Conservation (phyloP, 2,329 filamentous ascomycete genomes). For the Apiospora sp. region DNA sequence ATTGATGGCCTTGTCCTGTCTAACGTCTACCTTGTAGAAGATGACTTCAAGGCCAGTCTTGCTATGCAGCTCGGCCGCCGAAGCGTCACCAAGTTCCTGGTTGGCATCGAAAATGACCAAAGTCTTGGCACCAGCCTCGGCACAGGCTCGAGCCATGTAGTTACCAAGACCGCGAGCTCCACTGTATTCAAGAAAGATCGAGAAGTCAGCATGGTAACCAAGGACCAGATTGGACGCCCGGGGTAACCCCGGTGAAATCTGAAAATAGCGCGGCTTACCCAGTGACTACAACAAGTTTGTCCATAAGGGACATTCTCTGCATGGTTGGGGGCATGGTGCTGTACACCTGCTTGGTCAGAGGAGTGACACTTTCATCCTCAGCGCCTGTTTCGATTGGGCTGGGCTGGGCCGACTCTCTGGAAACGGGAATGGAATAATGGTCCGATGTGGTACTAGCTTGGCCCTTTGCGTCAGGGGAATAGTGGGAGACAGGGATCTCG, state of each 20-base stretch:
- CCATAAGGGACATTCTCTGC: constrained; percentile 73
- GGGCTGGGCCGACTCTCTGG: constrained; percentile 51
- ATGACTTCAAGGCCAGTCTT: constrained; percentile 77
- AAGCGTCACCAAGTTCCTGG: constrained; percentile 75
- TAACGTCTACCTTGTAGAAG: constrained; percentile 83
- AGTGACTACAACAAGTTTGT: constrained; percentile 76
- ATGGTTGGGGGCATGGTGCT: constrained; percentile 69
- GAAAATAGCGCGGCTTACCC: constrained; percentile 57
- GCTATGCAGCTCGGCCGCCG: constrained; percentile 73
- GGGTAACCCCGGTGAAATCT: constrained; percentile 23
- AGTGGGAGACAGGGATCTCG: constrained; percentile 64
- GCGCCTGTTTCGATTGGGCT: constrained; percentile 50
- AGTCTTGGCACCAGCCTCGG: constrained; percentile 77
- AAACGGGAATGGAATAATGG: constrained; percentile 64
- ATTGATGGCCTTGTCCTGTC: constrained; percentile 74
- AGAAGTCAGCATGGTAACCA: not conserved
- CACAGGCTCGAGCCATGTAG: constrained; percentile 80
- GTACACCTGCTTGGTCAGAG: constrained; percentile 62
- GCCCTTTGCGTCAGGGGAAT: constrained; percentile 57
- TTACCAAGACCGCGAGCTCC: constrained; percentile 81
- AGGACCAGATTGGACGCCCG: constrained; percentile 36
- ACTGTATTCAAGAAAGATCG: constrained; percentile 47
- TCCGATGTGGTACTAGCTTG: constrained; percentile 49
- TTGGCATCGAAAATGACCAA: constrained; percentile 81
- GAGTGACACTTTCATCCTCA: constrained; percentile 58